Base-by-base conservation (phyloP, 2,329 filamentous ascomycete species). In the Incumbomyces lentus region DNA sequence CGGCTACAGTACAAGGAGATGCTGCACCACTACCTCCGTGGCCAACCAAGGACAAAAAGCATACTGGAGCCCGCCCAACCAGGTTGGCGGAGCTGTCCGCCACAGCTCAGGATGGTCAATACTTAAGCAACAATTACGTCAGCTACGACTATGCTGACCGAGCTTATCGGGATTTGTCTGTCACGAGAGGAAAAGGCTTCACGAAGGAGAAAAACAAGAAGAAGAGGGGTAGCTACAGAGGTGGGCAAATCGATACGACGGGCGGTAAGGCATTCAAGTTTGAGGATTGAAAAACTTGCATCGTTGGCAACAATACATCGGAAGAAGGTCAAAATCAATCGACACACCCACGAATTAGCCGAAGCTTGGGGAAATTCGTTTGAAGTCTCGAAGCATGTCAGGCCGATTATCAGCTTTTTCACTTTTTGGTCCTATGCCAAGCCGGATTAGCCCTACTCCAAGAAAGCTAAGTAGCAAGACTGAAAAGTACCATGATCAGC, bases 191-290 rank as follows among this genome's bases (percentile, higher is more conserved):
- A 59, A 96, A 95, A 71, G 88, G 87, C 3, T 98, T 98, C 69
- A 96, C 90, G 50, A 98, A 98, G 74, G 92, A 96, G 73, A 98
- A 98, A 81, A 98, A 98, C 70, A 98, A 98, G 75, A 92, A 88
- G 76, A 89, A 88, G 75, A 76, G 81, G 58, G 92, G 92, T 42
- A 86, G 83, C 55, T 98, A 95, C 74, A 81, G 84, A 40, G 92
- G 92, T 37, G 92, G 92, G 6, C 68, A 76, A 44, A 94, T 98
- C 59, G 89, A 98, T 62, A 84, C 90, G 44, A 68, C 75, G 12
- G 80, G 82, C 16, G 83, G 84, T 54, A 89, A 90, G 68, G 84
- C 86, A 49, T 84, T 95, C 70, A 95, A 94, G 70, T 98, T 98
- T 66, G 88, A 95, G 2, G 86, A 94, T 59, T 94, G 78, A 68